These are phyloP conservation scores for Endoconidiophora polonica DNA, from an alignment of 2,329 filamentous ascomycete genomes.

Conservation along the genomic window DNA sequence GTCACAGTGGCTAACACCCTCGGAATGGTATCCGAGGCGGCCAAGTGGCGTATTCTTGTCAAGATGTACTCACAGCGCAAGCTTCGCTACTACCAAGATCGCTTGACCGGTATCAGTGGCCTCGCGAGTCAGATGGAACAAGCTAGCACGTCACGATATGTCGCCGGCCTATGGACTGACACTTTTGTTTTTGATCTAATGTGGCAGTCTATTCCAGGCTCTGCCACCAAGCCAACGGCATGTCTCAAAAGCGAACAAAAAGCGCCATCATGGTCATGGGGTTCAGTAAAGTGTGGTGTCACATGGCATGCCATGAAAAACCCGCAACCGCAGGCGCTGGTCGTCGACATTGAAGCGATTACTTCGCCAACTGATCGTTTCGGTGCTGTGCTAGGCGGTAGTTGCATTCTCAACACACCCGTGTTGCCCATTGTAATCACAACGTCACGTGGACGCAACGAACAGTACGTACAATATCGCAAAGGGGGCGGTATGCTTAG, in stretches of 20 bases:
- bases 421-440: slow-evolving; percentile 11
- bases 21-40: slow-evolving; percentile 9
- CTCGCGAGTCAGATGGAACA: slow-evolving; percentile 17
- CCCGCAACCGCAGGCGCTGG: slow-evolving; percentile 11
- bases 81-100: slow-evolving; percentile 16
- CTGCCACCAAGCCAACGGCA: slow-evolving; percentile 6
- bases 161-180: slow-evolving; percentile 19
- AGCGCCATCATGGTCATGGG: slow-evolving; percentile 12
- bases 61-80: slow-evolving; percentile 17
- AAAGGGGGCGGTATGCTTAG: slow-evolving; percentile 11
- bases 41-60: slow-evolving; percentile 18
- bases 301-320: slow-evolving; percentile 13
- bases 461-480: slow-evolving; percentile 10
- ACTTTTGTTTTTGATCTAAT: slow-evolving; percentile 12
- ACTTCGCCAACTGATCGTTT: slow-evolving; percentile 5
- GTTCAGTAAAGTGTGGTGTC: slow-evolving; percentile 10
- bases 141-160: slow-evolving; percentile 16
- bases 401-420: slow-evolving; percentile 12
- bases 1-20: slow-evolving; percentile 15
- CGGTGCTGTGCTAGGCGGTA: slow-evolving; percentile 9
- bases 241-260: slow-evolving; percentile 8
- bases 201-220: slow-evolving; percentile 12
- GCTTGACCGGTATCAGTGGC: slow-evolving; percentile 19
- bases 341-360: slow-evolving; percentile 11
- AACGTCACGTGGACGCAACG: slow-evolving; percentile 6